These are phyloP conservation scores for Tricholoma terreum DNA, from an alignment of 768 basidiomycete species.

Conservation along the genomic window DNA sequence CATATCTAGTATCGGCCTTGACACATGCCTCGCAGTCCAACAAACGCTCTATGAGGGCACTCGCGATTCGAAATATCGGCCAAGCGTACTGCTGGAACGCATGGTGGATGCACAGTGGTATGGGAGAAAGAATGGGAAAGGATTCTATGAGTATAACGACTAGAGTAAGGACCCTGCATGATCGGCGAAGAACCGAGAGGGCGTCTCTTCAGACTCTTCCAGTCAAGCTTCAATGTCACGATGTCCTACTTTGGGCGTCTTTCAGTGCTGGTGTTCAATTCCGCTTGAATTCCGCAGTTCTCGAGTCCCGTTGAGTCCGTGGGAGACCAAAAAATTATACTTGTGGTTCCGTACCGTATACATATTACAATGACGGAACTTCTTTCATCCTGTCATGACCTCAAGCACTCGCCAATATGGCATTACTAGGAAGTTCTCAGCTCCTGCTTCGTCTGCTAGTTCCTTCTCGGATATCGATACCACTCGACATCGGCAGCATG, in stretches of 20 bases:
- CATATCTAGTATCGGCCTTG: slow-evolving; percentile 80
- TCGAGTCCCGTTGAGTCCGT: no score
- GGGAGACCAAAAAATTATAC: neutral
- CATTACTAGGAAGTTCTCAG: neutral
- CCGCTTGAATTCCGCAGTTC: no score
- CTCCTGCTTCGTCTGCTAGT: slow-evolving; percentile 13
- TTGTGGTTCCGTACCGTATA: neutral
- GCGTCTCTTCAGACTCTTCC: no score
- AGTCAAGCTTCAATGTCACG: no score
- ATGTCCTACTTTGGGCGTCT: no score
- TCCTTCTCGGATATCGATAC: slow-evolving; percentile 17
- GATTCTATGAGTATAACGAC: slow-evolving; percentile 83
- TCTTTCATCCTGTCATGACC: neutral
- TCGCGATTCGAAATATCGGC: slow-evolving; percentile 93
- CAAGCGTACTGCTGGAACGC: slow-evolving; percentile 81
- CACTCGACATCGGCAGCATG: slow-evolving; percentile 10
- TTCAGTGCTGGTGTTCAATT: no score
- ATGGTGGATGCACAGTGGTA: slow-evolving; percentile 98
- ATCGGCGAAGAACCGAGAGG: no score
- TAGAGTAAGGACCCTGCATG: slow-evolving; percentile 7
- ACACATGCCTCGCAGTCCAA: slow-evolving; percentile 93
- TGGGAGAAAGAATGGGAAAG: slow-evolving; percentile 89
- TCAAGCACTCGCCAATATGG: slow-evolving; percentile 4
- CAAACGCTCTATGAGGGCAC: slow-evolving; percentile 86
- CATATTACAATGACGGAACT: no score